These are phyloP conservation scores for Neonectria hederae DNA, from an alignment of 2,329 filamentous ascomycete species.

Conservation along the genomic window DNA sequence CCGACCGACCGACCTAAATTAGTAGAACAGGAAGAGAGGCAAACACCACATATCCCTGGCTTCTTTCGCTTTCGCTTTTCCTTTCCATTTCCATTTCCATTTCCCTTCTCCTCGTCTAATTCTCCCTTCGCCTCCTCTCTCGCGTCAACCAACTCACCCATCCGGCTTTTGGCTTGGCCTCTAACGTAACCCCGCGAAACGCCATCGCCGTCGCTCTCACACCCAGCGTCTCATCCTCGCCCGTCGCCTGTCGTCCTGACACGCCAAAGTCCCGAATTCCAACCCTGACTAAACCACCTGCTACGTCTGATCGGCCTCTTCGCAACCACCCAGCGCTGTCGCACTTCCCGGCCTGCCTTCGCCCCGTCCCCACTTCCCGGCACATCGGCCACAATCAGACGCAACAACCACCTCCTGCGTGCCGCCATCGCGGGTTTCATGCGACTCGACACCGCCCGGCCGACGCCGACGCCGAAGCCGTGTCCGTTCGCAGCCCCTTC, in stretches of 20 bases:
- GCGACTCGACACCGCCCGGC: slow-evolving; percentile 10
- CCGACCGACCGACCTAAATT: not conserved
- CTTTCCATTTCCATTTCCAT: too few species aligned
- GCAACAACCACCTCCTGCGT: not conserved
- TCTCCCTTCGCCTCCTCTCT: not conserved
- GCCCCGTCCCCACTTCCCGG: slow-evolving; percentile 29
- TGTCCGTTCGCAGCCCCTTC: not conserved
- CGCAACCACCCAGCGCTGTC: slow-evolving; percentile 16
- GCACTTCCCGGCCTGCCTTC: slow-evolving; percentile 30
- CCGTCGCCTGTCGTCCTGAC: slow-evolving; percentile 18
- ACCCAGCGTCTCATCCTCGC: slow-evolving; percentile 38
- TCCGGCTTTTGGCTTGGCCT: slow-evolving; percentile 1
- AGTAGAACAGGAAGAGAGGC: not conserved
- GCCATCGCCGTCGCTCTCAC: slow-evolving; percentile 21
- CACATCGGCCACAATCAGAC: slow-evolving; percentile 11
- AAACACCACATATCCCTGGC: not conserved
- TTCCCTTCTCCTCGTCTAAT: not conserved
- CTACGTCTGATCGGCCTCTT: slow-evolving; percentile 41
- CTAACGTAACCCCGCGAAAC: slow-evolving; percentile 36
- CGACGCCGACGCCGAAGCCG: slow-evolving; percentile 14
- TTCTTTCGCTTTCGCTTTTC: not conserved
- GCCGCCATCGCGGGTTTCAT: slow-evolving; percentile 16
- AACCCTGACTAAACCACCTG: slow-evolving; percentile 18
- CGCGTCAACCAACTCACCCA: not conserved
- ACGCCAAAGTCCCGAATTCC: slow-evolving; percentile 3